These are phyloP conservation scores for Cryptococcus sp. DNA, from an alignment of 1,284 basidiomycete species.

Conservation along the genomic window DNA sequence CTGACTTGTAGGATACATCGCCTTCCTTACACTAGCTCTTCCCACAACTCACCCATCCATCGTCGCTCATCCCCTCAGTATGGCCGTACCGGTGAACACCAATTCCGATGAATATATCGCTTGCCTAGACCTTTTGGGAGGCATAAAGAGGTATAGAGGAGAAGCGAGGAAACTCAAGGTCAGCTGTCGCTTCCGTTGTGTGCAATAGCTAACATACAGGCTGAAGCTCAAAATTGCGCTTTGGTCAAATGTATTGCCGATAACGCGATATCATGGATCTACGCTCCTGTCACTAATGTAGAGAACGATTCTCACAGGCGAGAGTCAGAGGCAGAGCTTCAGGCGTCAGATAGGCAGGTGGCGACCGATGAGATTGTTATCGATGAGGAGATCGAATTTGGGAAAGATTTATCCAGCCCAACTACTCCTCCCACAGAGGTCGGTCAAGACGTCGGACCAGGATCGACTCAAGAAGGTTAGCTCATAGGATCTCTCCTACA, in stretches of 20 bases:
- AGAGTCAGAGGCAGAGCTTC: too few relatives aligned
- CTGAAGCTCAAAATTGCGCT: constrained; percentile 29
- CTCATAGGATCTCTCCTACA: too few relatives aligned
- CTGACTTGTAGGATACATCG: constrained; percentile 4
- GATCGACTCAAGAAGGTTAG: too few relatives aligned
- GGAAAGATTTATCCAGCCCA: too few relatives aligned
- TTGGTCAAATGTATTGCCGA: constrained; percentile 22
- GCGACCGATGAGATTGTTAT: too few relatives aligned
- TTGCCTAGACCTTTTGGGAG: constrained; percentile 20
- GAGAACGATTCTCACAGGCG: too few relatives aligned
- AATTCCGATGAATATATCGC: constrained; percentile 24
- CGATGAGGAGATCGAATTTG: too few relatives aligned
- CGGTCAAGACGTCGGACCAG: too few relatives aligned
- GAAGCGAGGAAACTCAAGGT: constrained; percentile 25
- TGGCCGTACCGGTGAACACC: constrained; percentile 18
- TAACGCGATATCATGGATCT: constrained; percentile 28
- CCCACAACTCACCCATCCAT: constrained; percentile 30
- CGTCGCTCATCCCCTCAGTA: constrained; percentile 12
- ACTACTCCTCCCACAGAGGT: too few relatives aligned
- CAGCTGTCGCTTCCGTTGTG: background rate
- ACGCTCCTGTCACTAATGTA: constrained; percentile 8
- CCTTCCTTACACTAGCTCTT: constrained; percentile 28
- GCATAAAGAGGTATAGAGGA: constrained; percentile 24
- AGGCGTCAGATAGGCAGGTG: too few relatives aligned
- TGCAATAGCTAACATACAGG: constrained; percentile 8